These are phyloP conservation scores for Xylariales sp. DNA, from an alignment of 2,329 filamentous ascomycete genomes.

Conservation along the genomic window DNA sequence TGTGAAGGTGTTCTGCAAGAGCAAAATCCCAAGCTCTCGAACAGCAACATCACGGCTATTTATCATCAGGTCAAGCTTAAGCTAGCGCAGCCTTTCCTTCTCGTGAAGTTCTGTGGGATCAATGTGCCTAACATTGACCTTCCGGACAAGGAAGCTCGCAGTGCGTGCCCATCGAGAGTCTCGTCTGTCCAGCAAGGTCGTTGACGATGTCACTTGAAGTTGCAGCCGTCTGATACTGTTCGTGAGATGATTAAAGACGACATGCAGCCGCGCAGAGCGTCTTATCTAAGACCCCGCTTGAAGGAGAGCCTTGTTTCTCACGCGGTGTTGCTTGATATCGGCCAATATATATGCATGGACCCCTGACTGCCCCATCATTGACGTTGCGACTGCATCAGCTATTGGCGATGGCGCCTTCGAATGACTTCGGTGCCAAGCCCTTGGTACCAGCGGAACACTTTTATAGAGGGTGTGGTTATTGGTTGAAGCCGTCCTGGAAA, in stretches of 20 bases:
- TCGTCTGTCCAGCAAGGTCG: conserved; percentile 28
- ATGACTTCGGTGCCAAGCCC: conserved; percentile 35
- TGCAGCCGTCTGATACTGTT: conserved; percentile 28
- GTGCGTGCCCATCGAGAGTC: conserved; percentile 16
- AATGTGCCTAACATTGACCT: conserved; percentile 15
- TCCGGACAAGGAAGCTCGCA: conserved; percentile 36
- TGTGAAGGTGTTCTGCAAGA: conserved; percentile 34
- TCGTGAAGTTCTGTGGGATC: conserved; percentile 28
- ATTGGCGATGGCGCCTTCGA: conserved; percentile 35
- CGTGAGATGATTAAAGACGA: conserved; percentile 18
- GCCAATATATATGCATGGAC: conserved; percentile 29
- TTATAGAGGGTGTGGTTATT: conserved; percentile 18
- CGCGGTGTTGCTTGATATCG: conserved; percentile 17
- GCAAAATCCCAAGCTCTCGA: conserved; percentile 15
- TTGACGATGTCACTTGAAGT: conserved; percentile 32
- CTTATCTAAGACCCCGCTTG: conserved; percentile 41
- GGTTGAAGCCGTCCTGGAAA: conserved; percentile 16
- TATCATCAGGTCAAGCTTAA: conserved; percentile 40
- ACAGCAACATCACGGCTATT: conserved; percentile 43
- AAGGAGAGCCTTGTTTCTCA: conserved; percentile 35
- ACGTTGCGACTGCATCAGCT: conserved; percentile 22
- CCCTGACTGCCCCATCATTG: conserved; percentile 31
- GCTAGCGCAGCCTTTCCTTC: conserved; percentile 31
- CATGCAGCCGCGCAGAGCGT: conserved; percentile 38
- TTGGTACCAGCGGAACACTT: conserved; percentile 24